A percentile compares a stretch with the other conserved stretches of the same genome.
Evolutionary conservation across 2,329 filamentous ascomycete genomes (phyloP).

Genomic region (Hymenoscyphus infarciens): DNA sequence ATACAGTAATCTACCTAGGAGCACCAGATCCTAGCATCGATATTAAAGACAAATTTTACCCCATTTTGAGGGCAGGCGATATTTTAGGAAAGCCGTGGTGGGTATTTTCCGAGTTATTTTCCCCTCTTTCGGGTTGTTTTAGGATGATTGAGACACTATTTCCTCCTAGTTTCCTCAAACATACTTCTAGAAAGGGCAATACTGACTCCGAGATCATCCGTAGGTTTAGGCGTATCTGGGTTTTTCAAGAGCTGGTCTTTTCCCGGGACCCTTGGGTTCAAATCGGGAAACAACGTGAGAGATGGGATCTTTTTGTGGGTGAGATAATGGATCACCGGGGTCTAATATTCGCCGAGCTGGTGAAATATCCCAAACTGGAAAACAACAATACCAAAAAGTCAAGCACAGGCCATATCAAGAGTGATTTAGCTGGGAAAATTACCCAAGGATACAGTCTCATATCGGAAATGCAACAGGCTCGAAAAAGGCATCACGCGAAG

Average conservation of each 20-base stretch:
- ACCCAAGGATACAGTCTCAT: not conserved
- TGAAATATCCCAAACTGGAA: not conserved
- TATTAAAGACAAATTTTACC: not conserved
- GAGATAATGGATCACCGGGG: not conserved
- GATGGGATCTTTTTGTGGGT: constrained; percentile 9
- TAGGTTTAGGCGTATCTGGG: constrained; percentile 15
- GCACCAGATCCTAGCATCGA: not conserved
- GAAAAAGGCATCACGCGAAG: not conserved
- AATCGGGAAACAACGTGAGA: constrained; percentile 1
- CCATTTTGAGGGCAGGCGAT: constrained; percentile 1
- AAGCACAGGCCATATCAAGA: not conserved
- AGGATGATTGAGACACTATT: too few relatives aligned
- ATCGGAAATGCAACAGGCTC: not conserved
- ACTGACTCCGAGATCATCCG: not conserved
- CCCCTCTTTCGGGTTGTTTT: too few relatives aligned
- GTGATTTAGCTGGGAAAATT: not conserved
- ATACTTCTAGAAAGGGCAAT: too few relatives aligned
- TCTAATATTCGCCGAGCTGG: not conserved
- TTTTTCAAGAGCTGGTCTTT: constrained; percentile 15
- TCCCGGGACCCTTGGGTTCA: constrained; percentile 15
- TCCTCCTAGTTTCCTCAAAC: too few relatives aligned
- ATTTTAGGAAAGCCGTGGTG: not conserved
- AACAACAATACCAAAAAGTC: not conserved
- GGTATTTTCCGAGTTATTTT: too few relatives aligned
- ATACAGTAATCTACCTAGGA: constrained; percentile 10